Base-by-base conservation (phyloP, 179 eudicot genomes). In the Heliamphora pulchella region DNA sequence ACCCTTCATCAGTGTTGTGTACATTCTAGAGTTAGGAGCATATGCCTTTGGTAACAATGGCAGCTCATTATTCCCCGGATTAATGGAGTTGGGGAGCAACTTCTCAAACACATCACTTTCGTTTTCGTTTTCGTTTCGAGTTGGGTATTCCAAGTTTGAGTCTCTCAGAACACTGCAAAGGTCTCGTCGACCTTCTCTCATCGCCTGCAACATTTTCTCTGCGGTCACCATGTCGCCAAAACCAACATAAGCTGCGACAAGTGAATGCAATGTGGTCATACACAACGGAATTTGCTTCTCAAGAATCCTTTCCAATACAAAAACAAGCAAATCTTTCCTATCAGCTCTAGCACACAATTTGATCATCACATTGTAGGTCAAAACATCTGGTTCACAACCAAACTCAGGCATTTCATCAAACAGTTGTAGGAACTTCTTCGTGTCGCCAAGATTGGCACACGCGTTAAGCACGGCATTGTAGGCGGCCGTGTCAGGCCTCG, bases 1-100 rank as follows among this genome's bases (percentile, higher is more conserved):
- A 50, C 99, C 99, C 83, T 96, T 96, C 98, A 96, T 96, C 54
- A 94, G 85, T 1, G 99, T 94, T 8, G 99, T 92, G 83, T 94
- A 96, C 41, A 96, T 90, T 81, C 98, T 90, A 66, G 98, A 83
- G 82, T 94, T 85, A 0, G 98, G 98, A 0, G 82, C 14, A 70
- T 88, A 87, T 5, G 78, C 75, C 77, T 79, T 86, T 10, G 91
- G 91, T 78, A 96, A 80, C 86, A 94, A 85, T 1, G 92, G 96
- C 46, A 92, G 93, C 18, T 87, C 93, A 1, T 22, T 54, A 73
- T 79, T 61, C 20, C 55, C 74, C 14, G 80, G 51, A 58, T 80
- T 74, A 41, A 80, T 64, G 31, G 79, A 77, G 64, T 79, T 86
- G 53, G 94, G 94, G 71, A 96, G 86, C 84, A 94, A 63, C 80